These are phyloP conservation scores for Rhododendron mucronatum DNA, from an alignment of 148 eudicot species.

Conservation along the genomic window DNA sequence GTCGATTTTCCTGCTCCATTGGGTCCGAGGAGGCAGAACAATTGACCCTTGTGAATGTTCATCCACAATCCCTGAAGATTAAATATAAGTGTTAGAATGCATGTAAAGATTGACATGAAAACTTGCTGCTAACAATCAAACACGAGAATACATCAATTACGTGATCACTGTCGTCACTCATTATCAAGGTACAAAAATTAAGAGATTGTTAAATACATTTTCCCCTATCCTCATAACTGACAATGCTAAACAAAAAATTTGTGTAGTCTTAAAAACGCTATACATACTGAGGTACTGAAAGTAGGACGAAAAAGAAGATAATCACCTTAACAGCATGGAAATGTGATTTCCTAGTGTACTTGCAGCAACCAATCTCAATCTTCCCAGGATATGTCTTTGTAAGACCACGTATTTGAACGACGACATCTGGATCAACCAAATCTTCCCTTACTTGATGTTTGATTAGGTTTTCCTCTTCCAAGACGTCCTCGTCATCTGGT, in stretches of 20 bases:
- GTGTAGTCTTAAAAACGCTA: neutral
- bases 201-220: neutral
- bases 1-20: no score
- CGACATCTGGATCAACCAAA: conserved; percentile 50
- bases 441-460: conserved; percentile 57
- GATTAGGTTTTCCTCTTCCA: conserved; percentile 64
- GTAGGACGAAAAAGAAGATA: neutral
- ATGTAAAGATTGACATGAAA: no score
- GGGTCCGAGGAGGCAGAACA: no score
- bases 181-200: neutral
- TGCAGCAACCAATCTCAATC: conserved; percentile 52
- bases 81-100: neutral
- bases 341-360: conserved; percentile 60
- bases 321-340: conserved; percentile 77
- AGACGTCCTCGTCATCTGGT: conserved; percentile 86
- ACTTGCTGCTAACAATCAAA: neutral
- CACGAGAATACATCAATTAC: neutral
- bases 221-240: neutral
- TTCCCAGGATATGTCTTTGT: conserved; percentile 69
- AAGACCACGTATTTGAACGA: conserved; percentile 80
- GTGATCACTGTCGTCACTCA: neutral
- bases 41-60: no score
- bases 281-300: neutral
- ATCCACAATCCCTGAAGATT: conserved; percentile 31
- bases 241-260: neutral